phyloP scores from a whole-genome alignment of 2,329 filamentous ascomycete species.

The Ascocoryne sarcoides region DNA sequence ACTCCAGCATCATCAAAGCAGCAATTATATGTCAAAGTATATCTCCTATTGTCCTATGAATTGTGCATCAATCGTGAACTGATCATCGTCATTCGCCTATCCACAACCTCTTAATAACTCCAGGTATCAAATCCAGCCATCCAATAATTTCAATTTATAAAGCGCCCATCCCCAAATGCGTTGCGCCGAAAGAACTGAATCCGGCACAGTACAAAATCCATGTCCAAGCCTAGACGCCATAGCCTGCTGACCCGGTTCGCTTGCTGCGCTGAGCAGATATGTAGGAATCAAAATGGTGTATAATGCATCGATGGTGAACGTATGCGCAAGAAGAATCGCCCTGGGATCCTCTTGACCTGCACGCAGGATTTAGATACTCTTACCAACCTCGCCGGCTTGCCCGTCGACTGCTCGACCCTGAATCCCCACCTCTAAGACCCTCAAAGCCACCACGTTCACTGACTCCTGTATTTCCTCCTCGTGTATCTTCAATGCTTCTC shows the following conservation, averaged over 20 bases:
- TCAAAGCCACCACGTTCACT: constrained; percentile 20
- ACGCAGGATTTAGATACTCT: constrained; percentile 7
- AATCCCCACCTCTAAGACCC: constrained; percentile 21
- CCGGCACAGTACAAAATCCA: too few relatives aligned
- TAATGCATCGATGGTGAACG: constrained; percentile 20
- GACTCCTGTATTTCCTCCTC: constrained; percentile 10
- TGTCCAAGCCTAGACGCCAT: too few relatives aligned
- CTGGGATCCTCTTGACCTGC: constrained; percentile 7
- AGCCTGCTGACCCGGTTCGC: too few relatives aligned
- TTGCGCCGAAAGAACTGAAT: constrained; percentile 9
- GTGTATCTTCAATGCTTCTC: constrained; percentile 43
- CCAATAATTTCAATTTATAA: constrained; percentile 22
- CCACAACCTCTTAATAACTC: constrained; percentile 15
- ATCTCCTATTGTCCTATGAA: too few relatives aligned
- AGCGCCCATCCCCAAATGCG: constrained; percentile 6
- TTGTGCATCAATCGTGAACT: not conserved
- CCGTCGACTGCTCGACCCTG: constrained; percentile 23
- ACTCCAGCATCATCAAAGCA: too few relatives aligned
- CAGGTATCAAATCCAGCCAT: constrained; percentile 24
- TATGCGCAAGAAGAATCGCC: constrained; percentile 8
- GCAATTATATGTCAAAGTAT: too few relatives aligned
- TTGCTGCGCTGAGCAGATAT: too few relatives aligned
- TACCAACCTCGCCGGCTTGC: constrained; percentile 25
- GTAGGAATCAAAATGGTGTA: constrained; percentile 18
- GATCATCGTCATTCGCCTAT: constrained; percentile 4